These are phyloP conservation scores for Nemania sp. DNA, from an alignment of 2,329 filamentous ascomycete species.

Conservation along the genomic window DNA sequence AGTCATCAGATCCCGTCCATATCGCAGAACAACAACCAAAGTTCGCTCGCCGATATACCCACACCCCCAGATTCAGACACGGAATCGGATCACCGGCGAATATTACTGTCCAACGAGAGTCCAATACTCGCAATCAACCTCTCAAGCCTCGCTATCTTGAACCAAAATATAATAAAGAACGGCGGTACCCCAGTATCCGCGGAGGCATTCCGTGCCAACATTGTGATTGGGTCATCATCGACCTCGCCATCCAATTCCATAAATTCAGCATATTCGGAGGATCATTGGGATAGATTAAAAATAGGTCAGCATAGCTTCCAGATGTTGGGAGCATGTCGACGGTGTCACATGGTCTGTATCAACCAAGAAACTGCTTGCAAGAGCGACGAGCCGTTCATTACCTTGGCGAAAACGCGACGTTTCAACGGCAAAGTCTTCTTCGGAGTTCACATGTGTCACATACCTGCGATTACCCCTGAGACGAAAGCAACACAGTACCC, in stretches of 20 bases:
- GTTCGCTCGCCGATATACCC: conserved; percentile 57
- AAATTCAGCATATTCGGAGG: conserved; percentile 72
- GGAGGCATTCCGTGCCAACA: conserved; percentile 85
- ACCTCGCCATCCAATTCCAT: conserved; percentile 27
- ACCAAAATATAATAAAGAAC: conserved; percentile 67
- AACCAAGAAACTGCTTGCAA: conserved; percentile 80
- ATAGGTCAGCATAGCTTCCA: conserved; percentile 69
- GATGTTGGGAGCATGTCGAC: conserved; percentile 79
- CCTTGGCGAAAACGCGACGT: conserved; percentile 82
- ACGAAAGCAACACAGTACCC: conserved; percentile 43
- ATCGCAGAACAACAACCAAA: conserved; percentile 47
- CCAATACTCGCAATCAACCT: conserved; percentile 84
- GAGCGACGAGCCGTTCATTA: conserved; percentile 84
- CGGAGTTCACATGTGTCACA: conserved; percentile 74
- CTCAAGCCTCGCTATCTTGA: conserved; percentile 78
- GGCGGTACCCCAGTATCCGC: conserved; percentile 68
- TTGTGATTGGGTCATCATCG: conserved; percentile 64
- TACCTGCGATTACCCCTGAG: conserved; percentile 27
- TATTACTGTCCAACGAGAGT: conserved; percentile 89
- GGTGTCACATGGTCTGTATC: conserved; percentile 96
- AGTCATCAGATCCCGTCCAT: conserved; percentile 51
- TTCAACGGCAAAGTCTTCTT: conserved; percentile 87
- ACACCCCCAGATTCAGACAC: conserved; percentile 62
- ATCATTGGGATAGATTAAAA: conserved; percentile 69
- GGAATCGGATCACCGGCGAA: conserved; percentile 54